Evolutionary conservation across 2,329 filamentous ascomycete species (phyloP).

Genomic region (Pseudocercospora ulei): DNA sequence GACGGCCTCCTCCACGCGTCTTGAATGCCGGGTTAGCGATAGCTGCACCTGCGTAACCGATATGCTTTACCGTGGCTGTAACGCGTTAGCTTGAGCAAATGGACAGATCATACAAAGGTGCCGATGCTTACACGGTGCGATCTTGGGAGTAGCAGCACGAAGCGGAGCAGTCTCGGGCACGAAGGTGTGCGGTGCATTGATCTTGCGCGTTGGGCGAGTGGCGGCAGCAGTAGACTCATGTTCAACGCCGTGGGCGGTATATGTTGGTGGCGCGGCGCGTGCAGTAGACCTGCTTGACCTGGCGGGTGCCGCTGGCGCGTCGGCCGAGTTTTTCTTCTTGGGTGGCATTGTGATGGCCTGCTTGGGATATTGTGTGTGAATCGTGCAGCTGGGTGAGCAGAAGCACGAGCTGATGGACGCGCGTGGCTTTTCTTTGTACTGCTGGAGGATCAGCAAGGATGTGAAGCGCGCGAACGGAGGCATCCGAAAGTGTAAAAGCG

Average conservation of each 20-base stretch:
- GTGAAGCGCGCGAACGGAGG: no score
- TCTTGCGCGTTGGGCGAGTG: conserved; percentile 22
- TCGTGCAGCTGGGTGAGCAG: not conserved
- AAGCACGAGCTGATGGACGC: no score
- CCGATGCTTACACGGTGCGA: conserved; percentile 5
- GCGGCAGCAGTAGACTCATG: conserved; percentile 28
- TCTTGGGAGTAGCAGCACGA: conserved; percentile 9
- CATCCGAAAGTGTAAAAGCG: no score
- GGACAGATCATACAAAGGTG: no score
- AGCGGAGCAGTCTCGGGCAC: conserved; percentile 8
- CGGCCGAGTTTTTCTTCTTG: conserved; percentile 18
- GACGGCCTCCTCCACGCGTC: not conserved
- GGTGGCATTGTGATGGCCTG: conserved; percentile 18
- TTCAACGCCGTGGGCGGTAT: conserved; percentile 26
- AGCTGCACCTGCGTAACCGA: conserved; percentile 1
- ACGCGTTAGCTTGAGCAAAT: conserved; percentile 1
- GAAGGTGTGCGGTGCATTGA: conserved; percentile 10
- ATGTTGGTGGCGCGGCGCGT: conserved; percentile 14
- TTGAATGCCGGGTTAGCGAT: not conserved
- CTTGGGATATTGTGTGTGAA: not conserved
- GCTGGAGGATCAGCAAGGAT: no score
- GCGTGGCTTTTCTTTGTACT: no score
- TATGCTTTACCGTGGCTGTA: conserved; percentile 5
- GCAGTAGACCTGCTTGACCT: conserved; percentile 6
- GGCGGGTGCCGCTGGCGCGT: not conserved